phyloP scores from a whole-genome alignment of 352 stramenopile genomes.

The Pythium brassicae region DNA sequence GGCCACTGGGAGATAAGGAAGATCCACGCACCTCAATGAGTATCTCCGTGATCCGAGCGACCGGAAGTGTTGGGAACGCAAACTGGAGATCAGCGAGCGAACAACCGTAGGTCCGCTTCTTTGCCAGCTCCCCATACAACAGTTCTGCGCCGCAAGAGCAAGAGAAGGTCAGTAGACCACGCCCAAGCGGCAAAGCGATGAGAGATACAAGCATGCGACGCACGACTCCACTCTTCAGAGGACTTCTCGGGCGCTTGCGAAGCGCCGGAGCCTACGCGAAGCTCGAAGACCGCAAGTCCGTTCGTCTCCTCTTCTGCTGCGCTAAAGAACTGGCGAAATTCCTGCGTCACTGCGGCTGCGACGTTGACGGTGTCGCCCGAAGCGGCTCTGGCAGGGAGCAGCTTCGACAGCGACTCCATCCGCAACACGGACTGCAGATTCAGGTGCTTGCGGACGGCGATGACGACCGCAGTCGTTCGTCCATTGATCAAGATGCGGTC shows the following conservation, averaged over 20 bases:
- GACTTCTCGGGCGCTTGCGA: slow-evolving; percentile 18
- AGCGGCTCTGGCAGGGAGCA: slow-evolving; percentile 24
- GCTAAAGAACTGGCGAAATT: slow-evolving; percentile 66
- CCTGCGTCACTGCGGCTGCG: slow-evolving; percentile 26
- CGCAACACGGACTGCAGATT: slow-evolving; percentile 47
- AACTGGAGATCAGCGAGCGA: slow-evolving; percentile 56
- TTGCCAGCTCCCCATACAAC: slow-evolving; percentile 35
- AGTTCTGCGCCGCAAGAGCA: slow-evolving; percentile 21
- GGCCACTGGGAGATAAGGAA: neutral
- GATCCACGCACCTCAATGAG: slow-evolving; percentile 42
- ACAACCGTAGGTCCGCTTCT: slow-evolving; percentile 27
- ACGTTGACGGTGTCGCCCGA: slow-evolving; percentile 12
- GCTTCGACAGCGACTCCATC: slow-evolving; percentile 37
- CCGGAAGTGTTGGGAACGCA: slow-evolving; percentile 39
- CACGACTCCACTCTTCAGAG: slow-evolving; percentile 56
- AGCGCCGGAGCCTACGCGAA: slow-evolving; percentile 17
- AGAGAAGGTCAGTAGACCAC: neutral
- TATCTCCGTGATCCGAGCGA: slow-evolving; percentile 47
- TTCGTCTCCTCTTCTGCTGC: slow-evolving; percentile 41
- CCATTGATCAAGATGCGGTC: slow-evolving; percentile 66
- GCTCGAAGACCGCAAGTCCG: slow-evolving; percentile 58
- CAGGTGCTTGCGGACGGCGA: slow-evolving; percentile 56
- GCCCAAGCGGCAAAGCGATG: neutral
- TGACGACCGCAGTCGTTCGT: slow-evolving; percentile 34
- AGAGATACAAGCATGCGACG: slow-evolving; percentile 11